These are phyloP conservation scores for Cryptococcus wingfieldii DNA, from an alignment of 1,284 basidiomycete species.

Conservation along the genomic window DNA sequence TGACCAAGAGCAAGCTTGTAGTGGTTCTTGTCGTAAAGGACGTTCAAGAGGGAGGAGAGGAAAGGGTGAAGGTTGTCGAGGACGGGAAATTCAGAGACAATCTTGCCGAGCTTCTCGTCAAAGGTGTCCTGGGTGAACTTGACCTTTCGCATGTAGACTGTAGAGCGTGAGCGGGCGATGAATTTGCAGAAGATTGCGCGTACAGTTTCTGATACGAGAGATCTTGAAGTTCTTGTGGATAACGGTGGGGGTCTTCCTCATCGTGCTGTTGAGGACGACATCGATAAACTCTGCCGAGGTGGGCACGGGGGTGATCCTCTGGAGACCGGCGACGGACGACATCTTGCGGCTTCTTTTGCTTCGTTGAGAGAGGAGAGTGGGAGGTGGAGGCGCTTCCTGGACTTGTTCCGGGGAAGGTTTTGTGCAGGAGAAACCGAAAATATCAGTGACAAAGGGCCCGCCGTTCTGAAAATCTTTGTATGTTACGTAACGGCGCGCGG, in stretches of 20 bases:
- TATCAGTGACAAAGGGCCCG: too few relatives aligned
- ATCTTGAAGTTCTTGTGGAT: constrained; percentile 99
- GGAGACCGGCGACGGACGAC: constrained; percentile 59
- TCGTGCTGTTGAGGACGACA: constrained; percentile 82
- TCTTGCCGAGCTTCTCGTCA: constrained; percentile 91
- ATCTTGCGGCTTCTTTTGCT: constrained; percentile 22
- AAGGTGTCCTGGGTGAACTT: constrained; percentile 98
- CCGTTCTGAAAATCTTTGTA: background rate
- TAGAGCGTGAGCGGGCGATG: constrained; percentile 50
- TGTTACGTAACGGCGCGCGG: background rate
- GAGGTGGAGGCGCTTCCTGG: background rate
- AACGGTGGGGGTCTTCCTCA: constrained; percentile 83
- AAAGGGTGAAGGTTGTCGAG: constrained; percentile 96
- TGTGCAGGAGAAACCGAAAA: background rate
- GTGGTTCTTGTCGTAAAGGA: constrained; percentile 97
- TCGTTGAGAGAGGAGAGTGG: background rate
- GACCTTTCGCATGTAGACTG: constrained; percentile 96
- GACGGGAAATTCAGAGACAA: constrained; percentile 92
- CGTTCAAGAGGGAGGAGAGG: constrained; percentile 87
- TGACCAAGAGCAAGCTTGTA: constrained; percentile 96
- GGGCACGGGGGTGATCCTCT: constrained; percentile 95
- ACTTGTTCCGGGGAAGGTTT: background rate
- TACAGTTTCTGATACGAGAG: constrained; percentile 50
- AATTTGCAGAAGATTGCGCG: background rate
- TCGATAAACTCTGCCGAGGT: constrained; percentile 93